Base-by-base conservation (phyloP, 495 filamentous ascomycete species). In the Podospora bellae-mahoneyi region DNA sequence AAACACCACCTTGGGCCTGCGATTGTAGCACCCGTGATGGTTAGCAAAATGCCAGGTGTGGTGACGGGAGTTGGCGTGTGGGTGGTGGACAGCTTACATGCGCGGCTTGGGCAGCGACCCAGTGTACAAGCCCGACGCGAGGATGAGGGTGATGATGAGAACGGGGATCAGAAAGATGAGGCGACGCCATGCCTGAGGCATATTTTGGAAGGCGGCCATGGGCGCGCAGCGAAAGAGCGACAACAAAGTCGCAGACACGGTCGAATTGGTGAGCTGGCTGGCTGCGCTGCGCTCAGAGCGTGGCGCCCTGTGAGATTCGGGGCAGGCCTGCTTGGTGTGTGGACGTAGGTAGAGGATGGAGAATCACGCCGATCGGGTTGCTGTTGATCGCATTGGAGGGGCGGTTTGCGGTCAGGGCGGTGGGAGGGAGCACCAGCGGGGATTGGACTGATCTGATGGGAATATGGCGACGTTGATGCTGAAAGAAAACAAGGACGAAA, bases 111-210 rank as follows among this genome's bases (percentile, higher is more conserved):
- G 72, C 23, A 76, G 30, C 16, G 68, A 64, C 10, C 68, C 71
- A 65, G 69, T 64, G 62, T 71, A 74, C 18, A 73, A 18, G 23
- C 68, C 69, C 23, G 69, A 64, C 9, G 64, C 54, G 34, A 75
- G 55, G 10, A 64, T n/a, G 2, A 73, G 60, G 0, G 67, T 26
- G 48, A 75, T 55, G 32, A 73, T 23, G 27, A 70, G 28, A 5
- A 69, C 57, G 0, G 67, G 69, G 6, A 73, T 61, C 19, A 76
- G 30, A 32, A 73, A 58, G 18, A 75, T 9, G 23, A 71, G 56
- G 19, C 74, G 68, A 67, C 74, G 67, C 73, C 71, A 71, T 26
- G 73, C 66, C 61, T 73, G 73, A 16, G 73, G 69, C 62, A 76
- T 18, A 26, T 62, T 67, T 18, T 65, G 60, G 4, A 72, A 56